A percentile compares a stretch with the other conserved stretches of the same genome.
These are phyloP conservation scores for Biscogniauxia marginata DNA, from an alignment of 2,329 filamentous ascomycete genomes.

Conservation along the genomic window DNA sequence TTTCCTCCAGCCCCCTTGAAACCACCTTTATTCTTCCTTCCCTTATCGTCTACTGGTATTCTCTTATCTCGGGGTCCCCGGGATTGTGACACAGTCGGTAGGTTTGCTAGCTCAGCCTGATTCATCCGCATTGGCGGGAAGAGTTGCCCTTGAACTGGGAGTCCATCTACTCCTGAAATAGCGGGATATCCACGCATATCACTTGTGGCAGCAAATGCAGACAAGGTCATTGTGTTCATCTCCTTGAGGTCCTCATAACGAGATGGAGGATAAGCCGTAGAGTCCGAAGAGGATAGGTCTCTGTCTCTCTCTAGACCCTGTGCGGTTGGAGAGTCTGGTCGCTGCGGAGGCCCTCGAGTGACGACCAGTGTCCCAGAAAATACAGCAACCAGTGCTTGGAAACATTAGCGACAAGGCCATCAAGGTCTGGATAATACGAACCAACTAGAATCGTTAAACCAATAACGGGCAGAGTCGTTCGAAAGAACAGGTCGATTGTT, in stretches of 20 bases:
- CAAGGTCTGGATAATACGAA: constrained; percentile 32
- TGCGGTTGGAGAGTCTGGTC: constrained; percentile 41
- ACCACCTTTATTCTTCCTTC: constrained; percentile 19
- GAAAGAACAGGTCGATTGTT: constrained; percentile 41
- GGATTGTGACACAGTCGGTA: constrained; percentile 15
- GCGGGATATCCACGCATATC: constrained; percentile 16
- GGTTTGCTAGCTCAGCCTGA: neutral
- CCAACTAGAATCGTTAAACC: constrained; percentile 50
- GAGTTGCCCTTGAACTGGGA: constrained; percentile 40
- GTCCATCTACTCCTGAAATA: constrained; percentile 37
- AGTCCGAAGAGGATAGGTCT: constrained; percentile 43
- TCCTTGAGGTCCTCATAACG: constrained; percentile 51
- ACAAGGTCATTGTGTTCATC: constrained; percentile 36
- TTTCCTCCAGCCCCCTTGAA: constrained; percentile 36
- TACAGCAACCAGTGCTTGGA: constrained; percentile 39
- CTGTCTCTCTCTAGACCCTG: constrained; percentile 36
- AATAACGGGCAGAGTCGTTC: constrained; percentile 50
- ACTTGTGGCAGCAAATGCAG: constrained; percentile 35
- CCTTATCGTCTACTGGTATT: neutral
- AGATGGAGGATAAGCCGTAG: constrained; percentile 42
- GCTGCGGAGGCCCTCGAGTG: constrained; percentile 29
- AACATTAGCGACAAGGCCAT: constrained; percentile 15
- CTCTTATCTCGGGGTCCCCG: constrained; percentile 4
- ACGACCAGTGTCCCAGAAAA: constrained; percentile 36
- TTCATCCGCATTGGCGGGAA: constrained; percentile 41